These are phyloP conservation scores for Fusarium continuum DNA, from an alignment of 2,329 filamentous ascomycete species.

Conservation along the genomic window DNA sequence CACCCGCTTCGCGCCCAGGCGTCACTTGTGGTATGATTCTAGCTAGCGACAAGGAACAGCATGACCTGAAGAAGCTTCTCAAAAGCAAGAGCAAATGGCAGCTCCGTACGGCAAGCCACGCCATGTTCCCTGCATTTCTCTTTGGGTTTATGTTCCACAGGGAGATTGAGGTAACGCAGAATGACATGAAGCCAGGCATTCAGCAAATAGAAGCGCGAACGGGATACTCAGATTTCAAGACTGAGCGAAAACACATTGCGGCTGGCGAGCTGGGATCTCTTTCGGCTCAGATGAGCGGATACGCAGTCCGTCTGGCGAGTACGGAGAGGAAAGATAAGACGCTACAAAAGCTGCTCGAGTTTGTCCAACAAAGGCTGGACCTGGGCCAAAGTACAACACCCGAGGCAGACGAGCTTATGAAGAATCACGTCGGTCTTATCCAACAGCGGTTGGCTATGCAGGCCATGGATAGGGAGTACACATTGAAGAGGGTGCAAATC, in stretches of 20 bases:
- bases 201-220: constrained; percentile 50
- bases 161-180: constrained; percentile 48
- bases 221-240: constrained; percentile 48
- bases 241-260: constrained; percentile 42
- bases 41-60: constrained; percentile 40
- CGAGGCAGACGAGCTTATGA: constrained; percentile 37
- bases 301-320: constrained; percentile 50
- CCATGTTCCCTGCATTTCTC: constrained; percentile 51
- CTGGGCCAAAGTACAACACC: background rate
- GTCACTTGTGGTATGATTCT: constrained; percentile 48
- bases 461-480: constrained; percentile 49
- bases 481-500: constrained; percentile 50
- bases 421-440: constrained; percentile 44
- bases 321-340: constrained; percentile 50
- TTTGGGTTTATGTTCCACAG: constrained; percentile 47
- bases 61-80: constrained; percentile 36
- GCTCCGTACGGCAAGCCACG: constrained; percentile 37
- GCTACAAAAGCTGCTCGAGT: constrained; percentile 47
- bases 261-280: constrained; percentile 45
- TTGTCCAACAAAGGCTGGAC: constrained; percentile 37
- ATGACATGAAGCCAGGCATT: constrained; percentile 46
- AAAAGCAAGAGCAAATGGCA: constrained; percentile 43
- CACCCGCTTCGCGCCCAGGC: constrained; percentile 5
- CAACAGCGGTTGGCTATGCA: constrained; percentile 50
- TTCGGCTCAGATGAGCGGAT: constrained; percentile 49